Evolutionary conservation across 2,329 filamentous ascomycete genomes (phyloP).

Genomic region (Capronia coronata): DNA sequence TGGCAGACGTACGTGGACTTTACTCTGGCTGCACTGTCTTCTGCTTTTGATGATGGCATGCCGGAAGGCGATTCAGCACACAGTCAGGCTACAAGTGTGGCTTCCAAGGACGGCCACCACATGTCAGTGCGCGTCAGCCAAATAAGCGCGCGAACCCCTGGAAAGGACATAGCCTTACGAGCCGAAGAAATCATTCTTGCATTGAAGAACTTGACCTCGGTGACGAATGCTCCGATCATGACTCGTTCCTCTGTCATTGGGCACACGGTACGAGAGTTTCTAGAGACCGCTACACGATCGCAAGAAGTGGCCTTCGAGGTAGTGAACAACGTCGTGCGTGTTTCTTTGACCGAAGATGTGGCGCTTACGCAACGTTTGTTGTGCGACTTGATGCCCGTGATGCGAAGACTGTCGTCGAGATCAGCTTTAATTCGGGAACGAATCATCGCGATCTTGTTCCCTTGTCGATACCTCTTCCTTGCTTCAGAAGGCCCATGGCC

Average conservation of each 20-base stretch:
- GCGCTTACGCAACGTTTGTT: conserved; percentile 56
- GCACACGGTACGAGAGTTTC: conserved; percentile 14
- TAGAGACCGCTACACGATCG: conserved; percentile 30
- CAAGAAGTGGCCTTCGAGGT: conserved; percentile 69
- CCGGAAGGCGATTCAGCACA: background rate
- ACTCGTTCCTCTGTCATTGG: conserved; percentile 16
- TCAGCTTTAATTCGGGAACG: conserved; percentile 64
- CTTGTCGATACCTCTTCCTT: conserved; percentile 56
- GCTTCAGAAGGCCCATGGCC: conserved; percentile 36
- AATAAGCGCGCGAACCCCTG: conserved; percentile 5
- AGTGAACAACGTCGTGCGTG: conserved; percentile 64
- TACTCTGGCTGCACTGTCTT: conserved; percentile 55
- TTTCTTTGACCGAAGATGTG: conserved; percentile 62
- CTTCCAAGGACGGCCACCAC: conserved; percentile 37
- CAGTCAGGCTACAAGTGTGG: conserved; percentile 34
- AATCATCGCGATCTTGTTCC: conserved; percentile 65
- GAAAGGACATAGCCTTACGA: conserved; percentile 8
- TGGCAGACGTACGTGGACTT: conserved; percentile 69
- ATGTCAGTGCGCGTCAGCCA: conserved; percentile 22
- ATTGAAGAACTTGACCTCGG: conserved; percentile 19
- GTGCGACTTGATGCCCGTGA: conserved; percentile 59
- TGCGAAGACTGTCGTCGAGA: conserved; percentile 71
- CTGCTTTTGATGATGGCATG: conserved; percentile 11
- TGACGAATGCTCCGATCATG: conserved; percentile 24
- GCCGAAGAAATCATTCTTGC: conserved; percentile 23